Evolutionary conservation across 2,329 filamentous ascomycete species (phyloP).

Genomic region (Phaeophleospora eucalypticola): DNA sequence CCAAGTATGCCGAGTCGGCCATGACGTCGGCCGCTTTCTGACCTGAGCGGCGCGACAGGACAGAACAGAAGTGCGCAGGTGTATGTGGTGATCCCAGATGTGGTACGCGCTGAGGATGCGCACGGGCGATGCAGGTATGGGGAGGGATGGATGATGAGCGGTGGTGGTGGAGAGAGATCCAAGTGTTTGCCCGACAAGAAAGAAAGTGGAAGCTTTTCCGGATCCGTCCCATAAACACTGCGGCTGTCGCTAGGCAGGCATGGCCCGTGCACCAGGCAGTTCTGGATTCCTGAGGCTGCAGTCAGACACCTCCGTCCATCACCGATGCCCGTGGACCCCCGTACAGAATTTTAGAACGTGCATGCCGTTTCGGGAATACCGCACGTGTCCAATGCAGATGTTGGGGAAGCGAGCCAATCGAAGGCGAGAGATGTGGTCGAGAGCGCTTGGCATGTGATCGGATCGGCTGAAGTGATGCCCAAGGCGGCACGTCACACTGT

Average conservation of each 20-base stretch:
- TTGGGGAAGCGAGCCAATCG: not conserved
- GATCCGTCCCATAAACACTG: not conserved
- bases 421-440: not conserved
- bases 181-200: not conserved
- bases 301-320: no score
- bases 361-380: not conserved
- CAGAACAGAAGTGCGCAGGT: no score
- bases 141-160: no score
- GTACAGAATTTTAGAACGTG: not conserved
- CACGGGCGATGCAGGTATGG: not conserved
- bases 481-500: no score
- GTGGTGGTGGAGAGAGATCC: not conserved
- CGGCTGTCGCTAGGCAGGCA: not conserved
- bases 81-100: no score
- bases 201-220: not conserved
- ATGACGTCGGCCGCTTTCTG: constrained; percentile 16
- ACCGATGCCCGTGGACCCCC: no score
- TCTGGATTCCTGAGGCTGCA: no score
- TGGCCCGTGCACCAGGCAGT: not conserved
- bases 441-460: not conserved
- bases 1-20: constrained; percentile 75
- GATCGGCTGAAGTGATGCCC: no score
- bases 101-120: no score
- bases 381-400: not conserved
- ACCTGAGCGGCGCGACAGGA: not conserved